Evolutionary conservation across 108 stramenopile species (phyloP), one percentile per base, ranked within the genome.

Genomic region (Fragilariopsis cylindrus): DNA sequence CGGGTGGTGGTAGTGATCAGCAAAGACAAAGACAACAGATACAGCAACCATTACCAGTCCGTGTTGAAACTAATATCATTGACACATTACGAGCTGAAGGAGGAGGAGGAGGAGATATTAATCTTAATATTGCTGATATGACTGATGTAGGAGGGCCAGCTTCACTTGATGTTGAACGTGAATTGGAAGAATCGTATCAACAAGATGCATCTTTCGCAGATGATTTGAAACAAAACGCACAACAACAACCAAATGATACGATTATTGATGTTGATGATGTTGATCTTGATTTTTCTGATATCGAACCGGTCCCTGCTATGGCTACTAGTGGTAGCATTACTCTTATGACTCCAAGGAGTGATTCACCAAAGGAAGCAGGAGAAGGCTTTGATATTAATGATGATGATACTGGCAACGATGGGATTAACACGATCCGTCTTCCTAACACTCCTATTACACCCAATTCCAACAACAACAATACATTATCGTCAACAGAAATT

Each of bases 151-250:
- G 58, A 60, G 19, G 16, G 21, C 7, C 19, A 21, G 39, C 16
- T 21, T 40, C 21, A 30, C 21, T 40, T 21, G 19, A 5, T 5
- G 21, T 60, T 3, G 58, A 60, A 7, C 42, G 42, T 43, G 62
- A 63, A 43, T 44, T 63, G 7, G 43, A 63, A 43, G 43, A 63
- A 41, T 45, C 43, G 39, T 44, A 40, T 43, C 62, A 41, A 43
- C 39, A 63, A 63, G 62, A 63, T 41, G 45, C 43, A 63, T 63
- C 62, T 12, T 63, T 45, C 13, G 62, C 16, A n/a, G 42, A 44
- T 21, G 58, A 30, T 30, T 30, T 30, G 30, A 30, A 30, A 30
- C 30, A 30, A 30, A 30, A 30, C 30, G 30, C 30, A 30, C 30
- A 30, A 30, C 30, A 30, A 30, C 30, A 30, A 30, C 30, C 9